Evolutionary conservation across 805 yeast genomes (phyloP).

Genomic region (Cyberlindnera saturnus): DNA sequence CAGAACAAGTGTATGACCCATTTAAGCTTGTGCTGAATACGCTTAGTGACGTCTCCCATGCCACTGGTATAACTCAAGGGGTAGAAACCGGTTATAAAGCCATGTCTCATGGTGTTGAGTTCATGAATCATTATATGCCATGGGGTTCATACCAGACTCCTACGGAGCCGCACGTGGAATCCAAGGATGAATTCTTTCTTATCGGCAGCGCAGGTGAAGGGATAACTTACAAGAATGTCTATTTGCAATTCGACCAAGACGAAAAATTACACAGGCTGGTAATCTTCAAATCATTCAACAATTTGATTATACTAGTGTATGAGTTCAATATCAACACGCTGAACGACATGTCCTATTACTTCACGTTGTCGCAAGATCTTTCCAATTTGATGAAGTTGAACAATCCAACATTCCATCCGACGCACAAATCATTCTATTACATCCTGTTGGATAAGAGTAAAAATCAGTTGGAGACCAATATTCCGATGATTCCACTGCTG

Average conservation of each 20-base stretch:
- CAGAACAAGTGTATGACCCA: slow-evolving; percentile 19
- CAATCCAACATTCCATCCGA: background rate
- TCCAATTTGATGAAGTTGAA: slow-evolving; percentile 2
- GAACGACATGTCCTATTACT: slow-evolving; percentile 14
- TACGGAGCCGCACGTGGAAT: no score
- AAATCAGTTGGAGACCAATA: slow-evolving; percentile 10
- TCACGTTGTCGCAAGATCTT: slow-evolving; percentile 3
- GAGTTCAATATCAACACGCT: slow-evolving; percentile 14
- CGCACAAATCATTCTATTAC: slow-evolving; percentile 11
- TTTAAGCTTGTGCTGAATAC: slow-evolving; percentile 20
- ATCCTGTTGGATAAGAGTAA: slow-evolving; percentile 6
- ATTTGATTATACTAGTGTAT: slow-evolving; percentile 11
- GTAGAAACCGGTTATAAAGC: slow-evolving; percentile 14
- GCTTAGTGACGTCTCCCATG: slow-evolving; percentile 19
- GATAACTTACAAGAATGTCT: slow-evolving; percentile 18
- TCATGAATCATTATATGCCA: slow-evolving; percentile 6
- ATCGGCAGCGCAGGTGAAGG: slow-evolving; percentile 14
- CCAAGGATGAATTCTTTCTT: slow-evolving; percentile 5
- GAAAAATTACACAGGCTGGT: slow-evolving; percentile 16
- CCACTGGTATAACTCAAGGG: slow-evolving; percentile 19
- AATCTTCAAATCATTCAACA: slow-evolving; percentile 7
- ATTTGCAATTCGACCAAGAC: slow-evolving; percentile 9
- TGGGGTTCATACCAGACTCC: background rate
- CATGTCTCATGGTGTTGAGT: slow-evolving; percentile 3
- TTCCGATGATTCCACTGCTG: slow-evolving; percentile 11